Evolutionary conservation across 2,329 filamentous ascomycete species (phyloP).

Genomic region (Dothideomycetidae sp.): DNA sequence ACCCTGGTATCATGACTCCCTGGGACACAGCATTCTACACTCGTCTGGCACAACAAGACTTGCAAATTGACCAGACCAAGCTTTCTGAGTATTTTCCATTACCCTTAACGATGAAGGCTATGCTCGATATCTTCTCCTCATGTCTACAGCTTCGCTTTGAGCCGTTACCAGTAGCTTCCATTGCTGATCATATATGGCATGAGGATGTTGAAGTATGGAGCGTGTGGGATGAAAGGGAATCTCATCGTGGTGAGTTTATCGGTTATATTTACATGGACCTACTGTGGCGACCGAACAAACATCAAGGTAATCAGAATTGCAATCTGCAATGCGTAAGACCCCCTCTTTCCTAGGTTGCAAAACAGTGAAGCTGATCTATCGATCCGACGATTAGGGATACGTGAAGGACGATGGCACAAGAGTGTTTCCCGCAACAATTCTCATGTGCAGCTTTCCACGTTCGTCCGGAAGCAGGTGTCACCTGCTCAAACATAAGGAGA

Average conservation of each 20-base stretch:
- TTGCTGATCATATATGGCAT: constrained; percentile 39
- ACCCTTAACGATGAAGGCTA: constrained; percentile 35
- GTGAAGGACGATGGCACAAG: constrained; percentile 27
- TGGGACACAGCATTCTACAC: constrained; percentile 41
- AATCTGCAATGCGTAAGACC: not conserved
- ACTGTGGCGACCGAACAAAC: constrained; percentile 41
- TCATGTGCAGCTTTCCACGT: constrained; percentile 45
- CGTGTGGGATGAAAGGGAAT: constrained; percentile 40
- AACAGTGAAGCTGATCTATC: too few relatives aligned
- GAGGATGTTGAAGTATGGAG: constrained; percentile 40
- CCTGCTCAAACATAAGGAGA: constrained; percentile 42
- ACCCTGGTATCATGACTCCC: too few relatives aligned
- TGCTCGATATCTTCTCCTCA: constrained; percentile 42
- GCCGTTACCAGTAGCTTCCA: constrained; percentile 32
- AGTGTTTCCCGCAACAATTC: constrained; percentile 40
- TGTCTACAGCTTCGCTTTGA: constrained; percentile 40
- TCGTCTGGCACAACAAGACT: too few relatives aligned
- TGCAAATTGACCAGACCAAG: constrained; percentile 33
- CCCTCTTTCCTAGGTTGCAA: too few relatives aligned
- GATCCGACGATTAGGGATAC: too few relatives aligned
- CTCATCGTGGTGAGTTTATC: constrained; percentile 39
- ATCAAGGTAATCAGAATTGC: constrained; percentile 1
- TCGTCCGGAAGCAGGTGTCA: constrained; percentile 35
- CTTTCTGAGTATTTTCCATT: constrained; percentile 39
- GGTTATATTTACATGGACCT: constrained; percentile 47